Percentiles rank a stretch among this genome's conserved stretches.
phyloP scores from a whole-genome alignment of 257 asterid species.

The Gardenia jasminoides region DNA sequence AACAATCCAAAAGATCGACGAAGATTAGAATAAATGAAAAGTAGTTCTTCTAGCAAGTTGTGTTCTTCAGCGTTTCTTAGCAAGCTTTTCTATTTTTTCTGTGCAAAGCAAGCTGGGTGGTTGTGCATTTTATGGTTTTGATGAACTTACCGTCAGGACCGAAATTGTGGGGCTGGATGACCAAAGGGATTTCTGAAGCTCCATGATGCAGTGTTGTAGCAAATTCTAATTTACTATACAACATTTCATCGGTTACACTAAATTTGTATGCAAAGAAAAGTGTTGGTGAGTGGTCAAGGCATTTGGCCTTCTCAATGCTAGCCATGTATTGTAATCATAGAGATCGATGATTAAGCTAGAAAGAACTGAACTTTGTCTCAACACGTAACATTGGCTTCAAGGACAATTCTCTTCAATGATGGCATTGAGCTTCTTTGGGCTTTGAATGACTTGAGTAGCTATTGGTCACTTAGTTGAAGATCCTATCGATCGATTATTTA shows the following conservation, averaged over 20 bases:
- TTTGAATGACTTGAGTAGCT: no score
- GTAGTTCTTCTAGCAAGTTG: constrained; percentile 1
- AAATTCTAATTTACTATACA: background rate
- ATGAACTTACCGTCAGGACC: background rate
- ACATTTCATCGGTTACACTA: background rate
- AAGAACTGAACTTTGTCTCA: background rate
- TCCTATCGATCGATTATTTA: background rate
- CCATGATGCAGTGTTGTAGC: constrained; percentile 14
- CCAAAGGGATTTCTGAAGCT: background rate
- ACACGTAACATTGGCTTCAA: background rate
- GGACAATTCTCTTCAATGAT: background rate
- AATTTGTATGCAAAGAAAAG: constrained; percentile 4
- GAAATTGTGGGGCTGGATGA: background rate
- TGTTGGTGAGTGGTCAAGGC: background rate
- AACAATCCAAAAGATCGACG: constrained; percentile 65
- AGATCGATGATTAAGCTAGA: background rate
- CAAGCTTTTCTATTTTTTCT: constrained; percentile 45
- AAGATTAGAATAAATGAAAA: constrained; percentile 68
- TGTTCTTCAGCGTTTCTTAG: constrained; percentile 23
- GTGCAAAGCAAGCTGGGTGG: constrained; percentile 40
- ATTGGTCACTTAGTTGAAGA: background rate
- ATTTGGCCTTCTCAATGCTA: background rate
- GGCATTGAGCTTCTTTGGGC: background rate
- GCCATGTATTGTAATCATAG: background rate
- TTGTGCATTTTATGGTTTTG: no score